A percentile compares a stretch with the other conserved stretches of the same genome.
Evolutionary conservation across 371 early-diverging fungal genomes (phyloP).

Genomic region (Dentiscutata heterogama): DNA sequence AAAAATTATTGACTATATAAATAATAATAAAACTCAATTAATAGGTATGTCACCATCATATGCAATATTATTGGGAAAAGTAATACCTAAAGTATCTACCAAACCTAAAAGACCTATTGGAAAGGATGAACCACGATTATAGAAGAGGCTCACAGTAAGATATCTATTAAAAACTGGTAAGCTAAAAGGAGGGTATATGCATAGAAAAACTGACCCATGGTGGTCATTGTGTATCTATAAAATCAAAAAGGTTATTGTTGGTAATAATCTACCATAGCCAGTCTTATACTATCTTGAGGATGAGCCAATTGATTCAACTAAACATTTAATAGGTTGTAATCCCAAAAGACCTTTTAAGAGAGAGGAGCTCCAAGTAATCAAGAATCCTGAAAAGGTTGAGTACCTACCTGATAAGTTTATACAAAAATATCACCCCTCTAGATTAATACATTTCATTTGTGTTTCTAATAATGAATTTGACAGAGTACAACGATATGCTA

Average conservation of each 20-base stretch:
- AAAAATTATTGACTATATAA: conserved; percentile 32
- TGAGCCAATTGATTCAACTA: conserved; percentile 26
- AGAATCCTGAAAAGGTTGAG: conserved; percentile 22
- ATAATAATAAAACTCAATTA: conserved; percentile 28
- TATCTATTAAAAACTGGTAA: conserved; percentile 35
- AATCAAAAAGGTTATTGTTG: conserved; percentile 25
- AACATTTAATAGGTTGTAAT: conserved; percentile 30
- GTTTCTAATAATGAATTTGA: conserved; percentile 24
- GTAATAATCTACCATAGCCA: conserved; percentile 22
- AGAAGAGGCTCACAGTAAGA: conserved; percentile 21
- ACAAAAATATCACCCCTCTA: no score
- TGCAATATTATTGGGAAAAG: conserved; percentile 25
- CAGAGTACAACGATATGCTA: conserved; percentile 26
- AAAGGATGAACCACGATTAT: conserved; percentile 4
- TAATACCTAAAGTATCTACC: neutral
- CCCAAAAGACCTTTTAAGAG: conserved; percentile 27
- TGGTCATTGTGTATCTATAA: conserved; percentile 5
- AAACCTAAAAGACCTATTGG: conserved; percentile 31
- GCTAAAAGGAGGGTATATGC: conserved; percentile 10
- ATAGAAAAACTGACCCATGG: conserved; percentile 27
- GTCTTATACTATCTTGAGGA: conserved; percentile 38
- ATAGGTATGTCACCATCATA: conserved; percentile 18
- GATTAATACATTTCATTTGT: neutral
- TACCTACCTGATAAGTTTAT: conserved; percentile 24
- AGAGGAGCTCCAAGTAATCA: conserved; percentile 28